Base-by-base conservation (phyloP, 495 filamentous ascomycete species). In the Penicillium paxilli region DNA sequence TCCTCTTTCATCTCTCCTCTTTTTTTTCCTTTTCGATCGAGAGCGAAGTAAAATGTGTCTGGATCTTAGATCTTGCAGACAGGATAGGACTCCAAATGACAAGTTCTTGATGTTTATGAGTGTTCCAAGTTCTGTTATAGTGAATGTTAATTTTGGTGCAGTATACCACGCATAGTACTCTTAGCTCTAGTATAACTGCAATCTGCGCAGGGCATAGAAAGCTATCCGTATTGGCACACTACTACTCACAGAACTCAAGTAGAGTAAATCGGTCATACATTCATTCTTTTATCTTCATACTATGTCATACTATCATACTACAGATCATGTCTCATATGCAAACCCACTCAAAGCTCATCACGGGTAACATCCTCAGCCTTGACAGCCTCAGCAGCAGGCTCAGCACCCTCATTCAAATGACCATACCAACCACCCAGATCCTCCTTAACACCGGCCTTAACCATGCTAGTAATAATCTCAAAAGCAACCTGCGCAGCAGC, bases 401-500 rank as follows among this genome's bases (percentile, higher is more conserved):
- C 30, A 45, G 42, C 32, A 44, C 52, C 60, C 52, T 66, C 55
- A 33, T 65, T 69, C 52, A 62, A 63, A 21, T 55, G 63, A 21
- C 73, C 73, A 54, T 78, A 78, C 75, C 75, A 78, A 12, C 73
- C 72, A 47, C 76, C 68, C 46, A 75, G 49, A 48, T 77, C 73
- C 64, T 77, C 73, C 24, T 59, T 66, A n/a, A 76, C 64, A 4
- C 84, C 85, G 23, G 71, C 70, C 78, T 89, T 91, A 1, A 91
- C 88, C 80, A 91, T 87, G 45, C 86, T 84, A 19, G 85, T 92
- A 68, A 93, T 75, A 45, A 94, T 83, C 76, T 95, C 90, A 69
- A 86, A 95, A 16, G 85, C 86, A 19, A 88, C 81, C 75, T 93
- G 89, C 9, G 89, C 88, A 0, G 86, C 90, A n/a, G 87, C 89